Conservation (phyloP, 2,329 filamentous ascomycete genomes). For the Zymoseptoria crescenta region DNA sequence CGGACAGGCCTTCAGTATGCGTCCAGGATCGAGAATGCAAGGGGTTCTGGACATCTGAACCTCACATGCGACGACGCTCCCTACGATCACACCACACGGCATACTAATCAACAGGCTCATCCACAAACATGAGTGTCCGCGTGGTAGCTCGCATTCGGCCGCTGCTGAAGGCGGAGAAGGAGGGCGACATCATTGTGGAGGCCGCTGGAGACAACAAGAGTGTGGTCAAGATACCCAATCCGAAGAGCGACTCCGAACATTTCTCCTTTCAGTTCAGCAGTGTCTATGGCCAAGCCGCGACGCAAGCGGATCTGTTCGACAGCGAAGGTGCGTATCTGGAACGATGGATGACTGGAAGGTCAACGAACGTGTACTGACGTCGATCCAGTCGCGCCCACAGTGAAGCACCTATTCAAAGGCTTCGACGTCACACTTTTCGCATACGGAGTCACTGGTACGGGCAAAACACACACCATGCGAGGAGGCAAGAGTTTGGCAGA, state of each 20-base stretch:
- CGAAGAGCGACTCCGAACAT: conserved; percentile 83
- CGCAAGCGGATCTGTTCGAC: conserved; percentile 83
- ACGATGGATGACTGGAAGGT: conserved; percentile 1
- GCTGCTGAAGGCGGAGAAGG: conserved; percentile 73
- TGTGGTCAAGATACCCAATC: conserved; percentile 82
- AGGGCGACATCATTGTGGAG: conserved; percentile 77
- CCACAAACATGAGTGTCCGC: conserved; percentile 51
- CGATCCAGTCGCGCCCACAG: conserved; percentile 66
- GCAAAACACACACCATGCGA: conserved; percentile 94
- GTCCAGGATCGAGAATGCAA: not conserved
- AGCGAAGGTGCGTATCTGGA: conserved; percentile 60
- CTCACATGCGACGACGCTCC: conserved; percentile 1
- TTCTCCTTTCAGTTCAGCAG: conserved; percentile 93
- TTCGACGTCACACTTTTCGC: conserved; percentile 98
- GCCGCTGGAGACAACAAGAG: conserved; percentile 40
- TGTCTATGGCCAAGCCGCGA: conserved; percentile 72
- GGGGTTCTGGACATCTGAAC: not conserved
- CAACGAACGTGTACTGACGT: conserved; percentile 9
- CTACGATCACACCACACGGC: conserved; percentile 1
- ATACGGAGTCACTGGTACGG: conserved; percentile 94
- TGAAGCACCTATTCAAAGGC: conserved; percentile 90
- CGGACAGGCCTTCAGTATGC: not conserved
- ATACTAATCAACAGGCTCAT: conserved; percentile 1
- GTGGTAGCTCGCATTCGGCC: conserved; percentile 89
- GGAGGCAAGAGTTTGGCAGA: conserved; percentile 52